phyloP scores from a whole-genome alignment of 768 basidiomycete species.

The Psilocybe cyanescens region DNA sequence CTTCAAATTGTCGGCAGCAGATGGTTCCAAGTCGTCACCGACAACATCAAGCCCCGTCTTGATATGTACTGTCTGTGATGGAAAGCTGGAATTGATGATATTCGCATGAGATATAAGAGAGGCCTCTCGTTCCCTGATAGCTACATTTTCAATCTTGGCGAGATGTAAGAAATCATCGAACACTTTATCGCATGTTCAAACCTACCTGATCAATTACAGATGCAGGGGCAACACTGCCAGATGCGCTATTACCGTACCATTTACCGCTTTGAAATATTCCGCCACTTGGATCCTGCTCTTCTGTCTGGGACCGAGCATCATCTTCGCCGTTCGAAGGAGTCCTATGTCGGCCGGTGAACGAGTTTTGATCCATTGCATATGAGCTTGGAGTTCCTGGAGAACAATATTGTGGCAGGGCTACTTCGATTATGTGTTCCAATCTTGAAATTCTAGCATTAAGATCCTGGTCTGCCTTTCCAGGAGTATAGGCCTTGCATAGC shows the following conservation, averaged over 20 bases:
- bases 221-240: slow-evolving; percentile 80
- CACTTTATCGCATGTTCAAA: neutral
- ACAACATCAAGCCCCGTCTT: slow-evolving; percentile 30
- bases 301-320: slow-evolving; percentile 71
- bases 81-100: slow-evolving; percentile 13
- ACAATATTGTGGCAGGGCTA: slow-evolving; percentile 77
- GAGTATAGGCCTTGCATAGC: slow-evolving; percentile 86
- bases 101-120: slow-evolving; percentile 4
- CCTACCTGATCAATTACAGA: slow-evolving; percentile 79
- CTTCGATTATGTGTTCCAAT: slow-evolving; percentile 81
- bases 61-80: slow-evolving; percentile 8
- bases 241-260: slow-evolving; percentile 86
- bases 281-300: slow-evolving; percentile 76
- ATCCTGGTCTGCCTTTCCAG: slow-evolving; percentile 86
- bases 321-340: slow-evolving; percentile 64
- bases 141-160: slow-evolving; percentile 55
- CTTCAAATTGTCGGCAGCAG: slow-evolving; percentile 82
- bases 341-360: slow-evolving; percentile 38
- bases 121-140: slow-evolving; percentile 32
- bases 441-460: slow-evolving; percentile 72
- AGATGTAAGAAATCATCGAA: slow-evolving; percentile 1
- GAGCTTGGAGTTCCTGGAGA: slow-evolving; percentile 42
- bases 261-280: slow-evolving; percentile 83
- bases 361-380: slow-evolving; percentile 29
- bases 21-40: slow-evolving; percentile 48